phyloP scores from a whole-genome alignment of 2,329 filamentous ascomycete genomes.

The Aspergillus vadensis region DNA sequence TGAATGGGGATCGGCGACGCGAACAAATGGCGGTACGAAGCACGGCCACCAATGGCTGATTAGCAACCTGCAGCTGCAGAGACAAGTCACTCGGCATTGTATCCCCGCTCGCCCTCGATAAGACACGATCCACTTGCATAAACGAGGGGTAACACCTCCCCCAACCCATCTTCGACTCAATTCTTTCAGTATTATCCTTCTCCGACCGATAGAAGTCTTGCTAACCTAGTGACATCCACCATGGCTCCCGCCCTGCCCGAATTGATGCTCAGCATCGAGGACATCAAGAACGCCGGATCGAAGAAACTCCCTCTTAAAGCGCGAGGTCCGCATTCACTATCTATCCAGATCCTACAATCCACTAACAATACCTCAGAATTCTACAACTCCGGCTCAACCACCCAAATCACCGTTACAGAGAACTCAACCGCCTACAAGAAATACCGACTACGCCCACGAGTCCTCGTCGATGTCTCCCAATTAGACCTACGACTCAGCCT shows the following conservation, averaged over 20 bases:
- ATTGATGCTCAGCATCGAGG: conserved; percentile 16
- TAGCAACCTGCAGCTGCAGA: too few species aligned
- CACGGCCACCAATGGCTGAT: too few species aligned
- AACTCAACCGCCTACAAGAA: conserved; percentile 55
- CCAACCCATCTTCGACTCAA: neutral
- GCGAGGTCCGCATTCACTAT: neutral
- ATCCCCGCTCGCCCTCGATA: too few species aligned
- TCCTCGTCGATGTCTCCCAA: conserved; percentile 47
- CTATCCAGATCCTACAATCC: neutral
- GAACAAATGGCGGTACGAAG: too few species aligned
- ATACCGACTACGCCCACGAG: conserved; percentile 51
- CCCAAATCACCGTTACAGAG: conserved; percentile 45
- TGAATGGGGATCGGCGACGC: too few species aligned
- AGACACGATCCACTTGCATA: too few species aligned
- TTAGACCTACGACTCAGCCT: conserved; percentile 47
- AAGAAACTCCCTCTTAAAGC: conserved; percentile 5
- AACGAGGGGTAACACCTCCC: too few species aligned
- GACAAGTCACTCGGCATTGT: too few species aligned
- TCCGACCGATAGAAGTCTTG: neutral
- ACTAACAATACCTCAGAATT: conserved; percentile 44
- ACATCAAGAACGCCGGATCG: conserved; percentile 12
- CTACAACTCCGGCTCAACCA: conserved; percentile 57
- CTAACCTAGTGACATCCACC: neutral
- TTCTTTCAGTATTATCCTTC: neutral
- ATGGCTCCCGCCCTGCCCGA: neutral